Evolutionary conservation across 1,139 yeast genomes (phyloP).

Genomic region (Geotrichum carabidarum): DNA sequence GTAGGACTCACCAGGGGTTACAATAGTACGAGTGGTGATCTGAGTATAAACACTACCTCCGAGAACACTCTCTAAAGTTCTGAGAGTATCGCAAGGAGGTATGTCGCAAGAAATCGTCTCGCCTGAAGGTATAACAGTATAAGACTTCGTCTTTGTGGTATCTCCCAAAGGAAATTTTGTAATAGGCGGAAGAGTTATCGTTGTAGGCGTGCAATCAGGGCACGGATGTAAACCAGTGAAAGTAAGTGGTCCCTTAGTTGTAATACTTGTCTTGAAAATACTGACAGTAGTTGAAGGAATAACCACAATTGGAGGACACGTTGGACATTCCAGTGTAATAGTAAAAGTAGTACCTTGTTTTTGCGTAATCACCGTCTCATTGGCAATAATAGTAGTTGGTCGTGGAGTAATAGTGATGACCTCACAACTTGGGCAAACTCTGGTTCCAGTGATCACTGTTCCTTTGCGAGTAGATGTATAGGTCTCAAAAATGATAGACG

Average conservation of each 20-base stretch:
- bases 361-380: not conserved
- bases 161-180: not conserved
- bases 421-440: conserved; percentile 6
- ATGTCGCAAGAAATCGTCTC: not conserved
- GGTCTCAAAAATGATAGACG: conserved; percentile 12
- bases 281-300: conserved; percentile 7
- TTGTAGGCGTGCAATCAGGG: conserved; percentile 5
- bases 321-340: conserved; percentile 4
- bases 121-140: not conserved
- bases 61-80: not conserved
- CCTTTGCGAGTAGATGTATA: conserved; percentile 1
- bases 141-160: no score
- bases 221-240: not conserved
- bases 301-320: conserved; percentile 6
- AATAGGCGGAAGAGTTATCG: not conserved
- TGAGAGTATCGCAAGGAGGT: not conserved
- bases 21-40: not conserved
- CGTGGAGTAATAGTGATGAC: conserved; percentile 9
- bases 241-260: not conserved
- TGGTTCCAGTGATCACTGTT: not conserved
- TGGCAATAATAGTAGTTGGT: not conserved
- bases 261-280: conserved; percentile 1
- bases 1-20: not conserved
- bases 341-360: conserved; percentile 3
- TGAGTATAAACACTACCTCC: no score